Evolutionary conservation across 1,284 basidiomycete species (phyloP).

Genomic region (Pseudomicrostroma phylloplanum): DNA sequence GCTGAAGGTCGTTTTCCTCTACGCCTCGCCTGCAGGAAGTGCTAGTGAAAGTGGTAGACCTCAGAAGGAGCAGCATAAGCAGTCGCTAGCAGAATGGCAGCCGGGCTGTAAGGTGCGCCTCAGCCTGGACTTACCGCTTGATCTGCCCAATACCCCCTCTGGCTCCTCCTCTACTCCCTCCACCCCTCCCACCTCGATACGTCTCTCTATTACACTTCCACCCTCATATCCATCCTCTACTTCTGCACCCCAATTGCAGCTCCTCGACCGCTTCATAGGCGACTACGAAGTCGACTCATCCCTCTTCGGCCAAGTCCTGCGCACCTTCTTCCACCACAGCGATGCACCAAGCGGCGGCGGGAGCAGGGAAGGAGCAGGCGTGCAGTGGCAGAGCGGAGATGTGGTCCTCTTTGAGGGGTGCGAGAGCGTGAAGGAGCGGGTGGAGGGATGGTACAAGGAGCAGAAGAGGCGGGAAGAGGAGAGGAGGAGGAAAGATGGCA

Average conservation of each 20-base stretch:
- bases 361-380: constrained; percentile 9
- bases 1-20: not conserved
- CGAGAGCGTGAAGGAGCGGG: constrained; percentile 43
- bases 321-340: constrained; percentile 25
- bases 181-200: constrained; percentile 15
- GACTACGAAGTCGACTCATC: constrained; percentile 35
- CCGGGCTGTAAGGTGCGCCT: not conserved
- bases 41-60: too few relatives aligned
- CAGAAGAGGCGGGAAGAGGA: constrained; percentile 9
- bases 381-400: constrained; percentile 26
- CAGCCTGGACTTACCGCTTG: constrained; percentile 9
- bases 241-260: constrained; percentile 40
- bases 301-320: constrained; percentile 42
- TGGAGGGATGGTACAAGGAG: constrained; percentile 32
- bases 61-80: too few relatives aligned
- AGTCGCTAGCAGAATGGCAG: not conserved
- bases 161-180: constrained; percentile 9
- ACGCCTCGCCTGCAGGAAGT: not conserved
- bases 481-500: not conserved
- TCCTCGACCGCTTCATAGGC: constrained; percentile 40
- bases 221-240: constrained; percentile 30
- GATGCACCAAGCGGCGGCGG: constrained; percentile 14
- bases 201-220: constrained; percentile 37
- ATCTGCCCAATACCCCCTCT: constrained; percentile 24
- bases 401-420: constrained; percentile 49